Evolutionary conservation across 352 stramenopile genomes (phyloP).

Genomic region (Phytophthora pseudosyringae): DNA sequence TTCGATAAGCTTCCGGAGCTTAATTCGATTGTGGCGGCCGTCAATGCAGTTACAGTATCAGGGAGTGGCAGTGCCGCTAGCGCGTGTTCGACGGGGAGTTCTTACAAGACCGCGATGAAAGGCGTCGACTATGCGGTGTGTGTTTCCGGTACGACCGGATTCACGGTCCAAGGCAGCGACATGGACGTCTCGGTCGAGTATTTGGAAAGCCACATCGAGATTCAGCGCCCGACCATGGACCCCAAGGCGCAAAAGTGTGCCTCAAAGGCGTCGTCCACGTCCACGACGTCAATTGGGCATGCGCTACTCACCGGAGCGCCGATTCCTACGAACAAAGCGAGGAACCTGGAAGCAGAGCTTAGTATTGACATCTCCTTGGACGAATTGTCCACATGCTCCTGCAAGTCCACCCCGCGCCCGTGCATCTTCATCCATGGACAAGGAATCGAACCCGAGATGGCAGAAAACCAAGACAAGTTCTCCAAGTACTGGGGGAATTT

Average conservation of each 20-base stretch:
- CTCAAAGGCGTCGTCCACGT: constrained; percentile 2
- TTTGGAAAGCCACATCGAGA: constrained; percentile 15
- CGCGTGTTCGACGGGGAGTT: constrained; percentile 5
- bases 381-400: constrained; percentile 15
- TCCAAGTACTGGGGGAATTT: constrained; percentile 30
- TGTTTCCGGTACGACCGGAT: constrained; percentile 12
- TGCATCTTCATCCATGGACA: constrained; percentile 30
- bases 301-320: constrained; percentile 1
- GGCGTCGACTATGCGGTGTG: constrained; percentile 15
- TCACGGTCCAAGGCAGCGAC: constrained; percentile 21
- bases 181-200: constrained; percentile 29
- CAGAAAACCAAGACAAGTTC: constrained; percentile 28
- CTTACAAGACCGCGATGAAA: constrained; percentile 18
- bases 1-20: constrained; percentile 4
- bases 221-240: constrained; percentile 5
- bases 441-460: constrained; percentile 21
- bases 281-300: constrained; percentile 1
- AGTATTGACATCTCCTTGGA: constrained; percentile 14
- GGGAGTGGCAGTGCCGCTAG: neutral
- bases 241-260: neutral
- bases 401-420: constrained; percentile 21
- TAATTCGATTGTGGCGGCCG: constrained; percentile 1
- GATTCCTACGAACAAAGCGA: neutral
- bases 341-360: constrained; percentile 10
- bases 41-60: neutral